Evolutionary conservation across 2,329 filamentous ascomycete genomes (phyloP).

Genomic region (Zasmidium cellare): DNA sequence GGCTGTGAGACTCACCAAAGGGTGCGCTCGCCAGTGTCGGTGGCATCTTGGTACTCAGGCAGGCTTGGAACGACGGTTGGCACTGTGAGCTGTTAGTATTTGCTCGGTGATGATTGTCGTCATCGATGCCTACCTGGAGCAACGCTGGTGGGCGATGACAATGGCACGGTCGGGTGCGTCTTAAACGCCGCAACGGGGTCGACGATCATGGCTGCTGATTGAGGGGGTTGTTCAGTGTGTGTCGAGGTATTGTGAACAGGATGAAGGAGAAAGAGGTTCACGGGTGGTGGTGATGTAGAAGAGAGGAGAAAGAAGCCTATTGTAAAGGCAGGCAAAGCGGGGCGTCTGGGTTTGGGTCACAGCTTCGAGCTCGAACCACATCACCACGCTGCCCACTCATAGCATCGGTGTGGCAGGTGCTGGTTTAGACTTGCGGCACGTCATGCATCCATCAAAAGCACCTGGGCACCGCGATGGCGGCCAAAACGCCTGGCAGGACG

Average conservation of each 20-base stretch:
- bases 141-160: conserved; percentile 9
- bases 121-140: conserved; percentile 6
- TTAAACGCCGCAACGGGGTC: conserved; percentile 11
- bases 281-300: conserved; percentile 8
- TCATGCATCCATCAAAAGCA: neutral
- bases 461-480: neutral
- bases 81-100: conserved; percentile 33
- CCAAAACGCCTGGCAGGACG: neutral
- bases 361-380: conserved; percentile 2
- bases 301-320: conserved; percentile 3
- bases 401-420: too few relatives aligned
- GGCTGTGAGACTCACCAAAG: conserved; percentile 40
- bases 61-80: conserved; percentile 46
- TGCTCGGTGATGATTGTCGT: neutral
- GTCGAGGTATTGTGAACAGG: neutral
- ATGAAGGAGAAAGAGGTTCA: too few relatives aligned
- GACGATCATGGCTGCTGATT: conserved; percentile 10
- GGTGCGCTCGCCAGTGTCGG: conserved; percentile 45
- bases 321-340: neutral
- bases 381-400: neutral
- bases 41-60: conserved; percentile 43
- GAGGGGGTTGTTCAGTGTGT: conserved; percentile 1
- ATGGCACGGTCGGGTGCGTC: conserved; percentile 8
- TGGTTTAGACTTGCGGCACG: neutral
- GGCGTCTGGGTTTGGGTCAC: too few relatives aligned